phyloP scores from a whole-genome alignment of 441 rosid genomes.

The Omphalea diandra region DNA sequence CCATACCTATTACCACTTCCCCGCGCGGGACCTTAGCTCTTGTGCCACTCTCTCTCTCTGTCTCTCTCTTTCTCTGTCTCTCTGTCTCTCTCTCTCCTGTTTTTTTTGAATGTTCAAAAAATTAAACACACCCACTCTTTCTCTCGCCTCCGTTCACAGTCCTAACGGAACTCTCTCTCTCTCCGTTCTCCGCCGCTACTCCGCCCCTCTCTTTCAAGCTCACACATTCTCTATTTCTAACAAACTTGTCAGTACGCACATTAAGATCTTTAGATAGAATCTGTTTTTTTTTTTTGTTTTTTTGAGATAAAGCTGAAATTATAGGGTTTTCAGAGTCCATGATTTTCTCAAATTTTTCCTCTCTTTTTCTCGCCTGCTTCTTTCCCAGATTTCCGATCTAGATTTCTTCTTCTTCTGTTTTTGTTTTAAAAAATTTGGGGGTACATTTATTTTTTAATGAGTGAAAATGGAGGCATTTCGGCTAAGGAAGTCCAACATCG shows the following conservation, averaged over 20 bases:
- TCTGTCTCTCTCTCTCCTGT: too few relatives aligned
- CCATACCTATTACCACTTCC: too few relatives aligned
- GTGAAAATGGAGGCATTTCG: constrained; percentile 50
- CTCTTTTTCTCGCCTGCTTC: constrained; percentile 17
- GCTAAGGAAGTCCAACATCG: constrained; percentile 31
- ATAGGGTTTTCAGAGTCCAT: constrained; percentile 12
- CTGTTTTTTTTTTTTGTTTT: background rate
- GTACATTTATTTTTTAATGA: constrained; percentile 26
- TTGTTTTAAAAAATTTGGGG: background rate
- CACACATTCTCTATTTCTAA: background rate
- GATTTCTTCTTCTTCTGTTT: constrained; percentile 18
- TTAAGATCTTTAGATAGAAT: constrained; percentile 27
- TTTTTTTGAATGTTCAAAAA: constrained; percentile 61
- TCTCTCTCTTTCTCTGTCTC: too few relatives aligned
- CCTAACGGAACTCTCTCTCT: constrained; percentile 25
- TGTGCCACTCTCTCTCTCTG: too few relatives aligned
- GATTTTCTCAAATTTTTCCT: constrained; percentile 33
- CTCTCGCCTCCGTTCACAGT: constrained; percentile 21
- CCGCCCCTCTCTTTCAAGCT: constrained; percentile 5
- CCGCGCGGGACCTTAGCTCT: too few relatives aligned
- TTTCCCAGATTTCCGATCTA: constrained; percentile 35
- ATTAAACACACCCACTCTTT: background rate
- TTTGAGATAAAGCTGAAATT: background rate
- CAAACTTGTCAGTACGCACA: background rate
- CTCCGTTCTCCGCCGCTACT: background rate